Evolutionary conservation across 2,329 filamentous ascomycete genomes (phyloP), one percentile per base, ranked within the genome.

Genomic region (Sclerotinia glacialis): DNA sequence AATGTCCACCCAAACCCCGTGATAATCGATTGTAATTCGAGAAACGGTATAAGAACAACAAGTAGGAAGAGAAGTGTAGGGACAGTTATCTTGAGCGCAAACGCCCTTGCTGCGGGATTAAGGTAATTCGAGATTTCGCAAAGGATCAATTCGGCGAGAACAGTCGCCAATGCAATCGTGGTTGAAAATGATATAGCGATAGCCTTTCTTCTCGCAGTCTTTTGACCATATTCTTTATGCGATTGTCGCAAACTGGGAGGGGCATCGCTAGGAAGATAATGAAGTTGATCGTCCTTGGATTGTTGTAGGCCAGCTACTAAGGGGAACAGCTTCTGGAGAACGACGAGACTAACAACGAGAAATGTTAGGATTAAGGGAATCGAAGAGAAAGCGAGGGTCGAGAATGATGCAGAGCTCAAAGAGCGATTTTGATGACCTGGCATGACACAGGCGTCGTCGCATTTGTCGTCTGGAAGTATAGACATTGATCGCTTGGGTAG

Each of bases 71-170:
- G 79, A 52, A 96, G 80, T 26, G 86, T 85, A 8, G 88, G 86
- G 34, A 96, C 85, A 0, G 89, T 92, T 40, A 89, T 78, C 66
- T 86, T 83, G 71, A 96, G 81, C 28, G 89, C 91, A 37, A 89
- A 75, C 28, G 84, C 85, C 67, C 92, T 83, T 16, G 90, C 91
- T 42, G 81, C 80, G 8, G 87, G 83, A 70, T 89, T 84, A n/a
- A 92, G 83, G 6, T 89, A 83, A 73, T 92, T 91, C 34, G 90
- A 87, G 53, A 96, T 91, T 78, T 96, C 92, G 72, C 91, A 92
- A 11, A 96, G 83, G 55, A 96, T 90, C 71, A 96, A 79, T 78
- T 93, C 89, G 3, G 88, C 91, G 55, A 96, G 81, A 1, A 94
- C 90, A 47, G 89, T 85, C 7, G 92, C 89, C 11, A 96, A 82